Base-by-base conservation (phyloP, 108 stramenopile genomes). In the Seminavis robusta region DNA sequence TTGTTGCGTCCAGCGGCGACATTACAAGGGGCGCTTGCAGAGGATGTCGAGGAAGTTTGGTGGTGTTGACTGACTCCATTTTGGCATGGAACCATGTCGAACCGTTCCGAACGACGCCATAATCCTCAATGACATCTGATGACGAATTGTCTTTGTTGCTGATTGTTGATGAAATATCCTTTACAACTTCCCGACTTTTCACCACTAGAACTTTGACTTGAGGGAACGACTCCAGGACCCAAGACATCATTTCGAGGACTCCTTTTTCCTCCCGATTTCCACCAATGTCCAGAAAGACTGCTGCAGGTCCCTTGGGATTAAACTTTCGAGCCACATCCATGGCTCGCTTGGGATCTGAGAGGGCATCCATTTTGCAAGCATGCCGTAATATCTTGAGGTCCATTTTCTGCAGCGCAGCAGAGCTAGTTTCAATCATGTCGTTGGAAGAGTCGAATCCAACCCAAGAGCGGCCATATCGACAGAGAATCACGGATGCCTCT, bases 241-340 rank as follows among this genome's bases (percentile, higher is more conserved):
- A 92, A 15, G 66, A 44, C 32, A 88, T 54, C 80, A 88, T 88
- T 19, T 65, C 60, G 0, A 83, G 31, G 0, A 92, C 84, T 41
- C 70, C 59, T 11, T 61, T 43, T 8, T 71, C 62, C 38, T 86
- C 80, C 20, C 90, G 80, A 67, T 92, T 92, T 4, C 90, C 90
- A 5, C 90, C 90, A 65, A 92, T 92, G 46, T 92, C 90, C 23
- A 92, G 74, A 38, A 84, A 81, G 25, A 92, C 65, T 10, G 74
- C 42, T n/a, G 56, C 63, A 16, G 79, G 80, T 13, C 43, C 30
- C 40, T 16, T 59, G 1, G 57, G 31, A 34, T 61, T 53, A n/a
- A 51, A 40, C 10, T 45, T 30, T 1, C 7, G 55, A 5, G 59
- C 52, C 50, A 63, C 62, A 8, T 63, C 9, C 19, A 51, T 43